Percentiles rank a stretch among this genome's conserved stretches.
phyloP scores from a whole-genome alignment of 495 filamentous ascomycete genomes.

The Astrocystis sublimbata region DNA sequence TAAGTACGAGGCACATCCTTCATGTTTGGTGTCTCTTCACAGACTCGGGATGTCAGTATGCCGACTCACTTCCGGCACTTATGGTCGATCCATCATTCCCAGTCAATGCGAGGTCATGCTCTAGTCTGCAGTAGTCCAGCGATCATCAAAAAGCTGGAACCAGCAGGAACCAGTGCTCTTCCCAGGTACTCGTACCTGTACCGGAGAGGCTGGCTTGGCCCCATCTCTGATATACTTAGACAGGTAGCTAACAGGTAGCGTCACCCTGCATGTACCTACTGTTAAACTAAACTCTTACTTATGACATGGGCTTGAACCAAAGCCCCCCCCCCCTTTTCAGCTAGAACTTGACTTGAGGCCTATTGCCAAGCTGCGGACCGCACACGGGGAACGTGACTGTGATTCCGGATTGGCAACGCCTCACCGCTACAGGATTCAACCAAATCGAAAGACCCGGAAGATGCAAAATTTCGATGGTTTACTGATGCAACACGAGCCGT shows the following conservation, averaged over 20 bases:
- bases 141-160: not conserved
- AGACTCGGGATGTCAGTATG: not conserved
- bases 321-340: not conserved
- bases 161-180: no score
- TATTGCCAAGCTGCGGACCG: not conserved
- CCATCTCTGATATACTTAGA: no score
- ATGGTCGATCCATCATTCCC: conserved; percentile 2
- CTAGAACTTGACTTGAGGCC: not conserved
- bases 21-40: not conserved
- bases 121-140: not conserved
- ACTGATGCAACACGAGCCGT: not conserved
- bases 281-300: not conserved
- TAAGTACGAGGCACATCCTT: conserved; percentile 4
- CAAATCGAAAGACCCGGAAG: not conserved
- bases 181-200: not conserved
- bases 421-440: conserved; percentile 4
- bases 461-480: not conserved
- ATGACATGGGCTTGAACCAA: not conserved
- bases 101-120: not conserved
- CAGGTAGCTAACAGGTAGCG: no score
- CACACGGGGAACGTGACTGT: not conserved
- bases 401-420: not conserved
- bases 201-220: not conserved
- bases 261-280: not conserved
- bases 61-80: not conserved